phyloP scores from a whole-genome alignment of 352 stramenopile genomes.

The Phytophthora macrochlamydospora region DNA sequence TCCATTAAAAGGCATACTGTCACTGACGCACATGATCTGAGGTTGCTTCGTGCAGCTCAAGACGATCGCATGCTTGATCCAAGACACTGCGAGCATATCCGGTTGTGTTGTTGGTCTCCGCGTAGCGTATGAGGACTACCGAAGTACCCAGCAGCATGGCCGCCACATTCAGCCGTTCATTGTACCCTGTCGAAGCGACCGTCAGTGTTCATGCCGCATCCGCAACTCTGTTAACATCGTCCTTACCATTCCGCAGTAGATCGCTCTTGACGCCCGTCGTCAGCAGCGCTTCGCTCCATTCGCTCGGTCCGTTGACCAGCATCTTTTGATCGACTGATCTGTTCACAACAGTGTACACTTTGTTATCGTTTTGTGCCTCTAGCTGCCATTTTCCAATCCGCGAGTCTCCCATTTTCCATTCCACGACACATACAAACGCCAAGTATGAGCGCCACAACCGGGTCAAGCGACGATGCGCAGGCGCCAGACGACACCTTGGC shows the following conservation, averaged over 20 bases:
- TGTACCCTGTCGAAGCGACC: conserved; percentile 37
- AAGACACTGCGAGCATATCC: conserved; percentile 9
- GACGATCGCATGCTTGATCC: conserved; percentile 9
- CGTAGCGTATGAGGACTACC: conserved; percentile 38
- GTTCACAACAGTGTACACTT: conserved; percentile 1
- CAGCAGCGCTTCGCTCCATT: conserved; percentile 45
- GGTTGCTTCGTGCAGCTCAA: conserved; percentile 20
- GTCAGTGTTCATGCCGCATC: not conserved
- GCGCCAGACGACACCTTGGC: not conserved
- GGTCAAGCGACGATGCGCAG: not conserved
- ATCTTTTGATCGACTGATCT: conserved; percentile 25
- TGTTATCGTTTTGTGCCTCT: not conserved
- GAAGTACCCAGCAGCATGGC: conserved; percentile 39
- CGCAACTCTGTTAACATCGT: not conserved
- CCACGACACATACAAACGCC: not conserved
- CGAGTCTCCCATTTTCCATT: not conserved
- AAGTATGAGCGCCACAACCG: not conserved
- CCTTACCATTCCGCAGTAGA: conserved; percentile 44
- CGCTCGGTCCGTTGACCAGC: conserved; percentile 43
- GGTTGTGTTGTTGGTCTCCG: conserved; percentile 10
- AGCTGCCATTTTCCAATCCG: not conserved
- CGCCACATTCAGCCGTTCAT: conserved; percentile 39
- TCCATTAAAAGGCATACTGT: not conserved
- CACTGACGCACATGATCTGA: too few relatives aligned
- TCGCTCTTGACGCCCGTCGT: conserved; percentile 34